Evolutionary conservation across 2,329 filamentous ascomycete genomes (phyloP).

Genomic region (Eurotiales sp.): DNA sequence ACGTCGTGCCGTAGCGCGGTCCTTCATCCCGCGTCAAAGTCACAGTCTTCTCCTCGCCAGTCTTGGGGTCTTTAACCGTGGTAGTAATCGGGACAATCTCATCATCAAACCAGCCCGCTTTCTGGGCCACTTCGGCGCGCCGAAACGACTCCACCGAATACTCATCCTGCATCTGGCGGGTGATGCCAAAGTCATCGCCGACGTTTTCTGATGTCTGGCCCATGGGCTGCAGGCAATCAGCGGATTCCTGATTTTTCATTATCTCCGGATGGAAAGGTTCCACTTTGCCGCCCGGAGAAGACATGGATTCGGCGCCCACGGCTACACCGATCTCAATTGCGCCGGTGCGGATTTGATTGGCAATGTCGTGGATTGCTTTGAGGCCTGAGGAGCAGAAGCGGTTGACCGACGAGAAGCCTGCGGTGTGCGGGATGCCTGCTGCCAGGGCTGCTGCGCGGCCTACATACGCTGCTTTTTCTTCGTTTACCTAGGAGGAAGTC

Average conservation of each 20-base stretch:
- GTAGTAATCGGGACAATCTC: constrained; percentile 89
- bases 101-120: constrained; percentile 84
- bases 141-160: constrained; percentile 86
- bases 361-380: constrained; percentile 92
- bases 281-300: constrained; percentile 65
- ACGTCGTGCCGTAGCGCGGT: constrained; percentile 83
- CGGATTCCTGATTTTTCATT: constrained; percentile 69
- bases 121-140: constrained; percentile 84
- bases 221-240: constrained; percentile 92
- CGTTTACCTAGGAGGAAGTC: no score
- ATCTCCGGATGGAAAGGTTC: constrained; percentile 75
- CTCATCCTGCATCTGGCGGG: constrained; percentile 74
- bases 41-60: constrained; percentile 71
- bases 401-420: constrained; percentile 77
- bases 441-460: constrained; percentile 82
- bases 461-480: constrained; percentile 85
- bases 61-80: constrained; percentile 77
- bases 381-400: constrained; percentile 97
- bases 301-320: constrained; percentile 87
- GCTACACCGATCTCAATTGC: constrained; percentile 85
- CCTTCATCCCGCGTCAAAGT: constrained; percentile 85
- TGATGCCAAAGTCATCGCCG: constrained; percentile 80
- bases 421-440: constrained; percentile 90
- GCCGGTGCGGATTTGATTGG: constrained; percentile 75
- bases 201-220: constrained; percentile 98